Conservation (phyloP, 371 early-diverging fungal genomes). For the Mucor saturninus region DNA sequence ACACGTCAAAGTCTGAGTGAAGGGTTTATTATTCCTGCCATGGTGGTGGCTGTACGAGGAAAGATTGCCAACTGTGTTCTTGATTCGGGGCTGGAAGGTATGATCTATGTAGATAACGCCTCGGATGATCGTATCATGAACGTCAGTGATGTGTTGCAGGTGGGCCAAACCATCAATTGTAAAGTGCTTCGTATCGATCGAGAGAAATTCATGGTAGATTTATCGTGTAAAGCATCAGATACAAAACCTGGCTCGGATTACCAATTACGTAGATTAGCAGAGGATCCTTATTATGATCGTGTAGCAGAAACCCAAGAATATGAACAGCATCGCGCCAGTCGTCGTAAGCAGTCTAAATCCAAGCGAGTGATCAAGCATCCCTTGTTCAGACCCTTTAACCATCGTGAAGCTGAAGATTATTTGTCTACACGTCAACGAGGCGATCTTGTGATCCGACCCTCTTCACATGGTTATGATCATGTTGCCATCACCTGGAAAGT, state of each 20-base stretch:
- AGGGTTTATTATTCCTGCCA: constrained; percentile 71
- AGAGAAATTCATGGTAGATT: constrained; percentile 78
- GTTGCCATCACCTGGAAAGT: constrained; percentile 95
- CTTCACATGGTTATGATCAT: constrained; percentile 84
- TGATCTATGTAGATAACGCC: constrained; percentile 71
- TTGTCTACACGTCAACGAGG: constrained; percentile 74
- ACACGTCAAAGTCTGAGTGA: constrained; percentile 68
- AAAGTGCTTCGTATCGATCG: constrained; percentile 81
- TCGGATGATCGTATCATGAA: constrained; percentile 65
- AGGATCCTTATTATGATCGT: constrained; percentile 74
- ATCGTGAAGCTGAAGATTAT: constrained; percentile 77
- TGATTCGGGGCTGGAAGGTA: constrained; percentile 86
- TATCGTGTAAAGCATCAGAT: constrained; percentile 65
- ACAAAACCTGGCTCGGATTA: constrained; percentile 56
- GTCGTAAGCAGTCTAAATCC: constrained; percentile 46
- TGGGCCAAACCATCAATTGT: constrained; percentile 74
- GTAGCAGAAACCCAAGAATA: constrained; percentile 62
- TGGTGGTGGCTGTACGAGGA: constrained; percentile 69
- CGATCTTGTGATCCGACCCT: constrained; percentile 91
- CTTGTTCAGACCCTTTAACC: constrained; percentile 77
- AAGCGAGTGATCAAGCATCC: constrained; percentile 82
- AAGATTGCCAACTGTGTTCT: constrained; percentile 76
- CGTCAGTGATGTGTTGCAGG: constrained; percentile 63
- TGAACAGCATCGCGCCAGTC: constrained; percentile 59
- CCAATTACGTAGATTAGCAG: constrained; percentile 47